Base-by-base conservation (phyloP, 2,329 filamentous ascomycete species). In the Penicillium paneum region DNA sequence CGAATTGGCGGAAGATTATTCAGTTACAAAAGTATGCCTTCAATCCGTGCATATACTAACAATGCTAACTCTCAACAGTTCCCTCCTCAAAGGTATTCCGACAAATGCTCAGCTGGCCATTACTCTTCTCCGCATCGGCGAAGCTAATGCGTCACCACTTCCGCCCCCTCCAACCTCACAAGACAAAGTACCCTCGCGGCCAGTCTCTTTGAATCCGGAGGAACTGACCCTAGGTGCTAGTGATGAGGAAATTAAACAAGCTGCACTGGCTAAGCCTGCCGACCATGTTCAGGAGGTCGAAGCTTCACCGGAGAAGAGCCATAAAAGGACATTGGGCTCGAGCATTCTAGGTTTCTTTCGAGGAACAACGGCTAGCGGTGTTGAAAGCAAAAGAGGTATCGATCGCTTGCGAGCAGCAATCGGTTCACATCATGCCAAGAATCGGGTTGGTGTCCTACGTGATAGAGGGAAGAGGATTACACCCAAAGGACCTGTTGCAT, bases 81-180 rank as follows among this genome's bases (percentile, higher is more conserved):
- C 88, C 0, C 69, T 94, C 1, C 82, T 96, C 47, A 90, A 88
- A 67, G 89, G 90, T 2, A 86, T 94, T 0, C 91, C 91, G 0
- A 96, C 90, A 1, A 94, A 95, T 67, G 89, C 90, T 3, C 91
- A 96, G 67, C 82, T 95, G 17, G 86, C 90, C 0, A 76, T 95
- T 28, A 95, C 90, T 0, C 79, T 95, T 1, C 83, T 95, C 11
- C 87, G 91, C 5, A 85, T 93, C 29, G 90, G 90, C 38, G 91
- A 95, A 72, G 83, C 83, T 11, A 92, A 92, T 73, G 88, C 89
- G 61, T 86, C 89, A 0, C 91, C 91, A 0, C 73, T 95, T 0
- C 89, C 90, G 0, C 85, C 82, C 11, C 81, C 82, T 21, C 82
- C 82, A 15, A 70, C 68, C 15, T 72, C 77, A 21, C 57, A 64